Evolutionary conservation across 2,329 filamentous ascomycete species (phyloP), one percentile per base, ranked within the genome.

Genomic region (Penicillium sp.): DNA sequence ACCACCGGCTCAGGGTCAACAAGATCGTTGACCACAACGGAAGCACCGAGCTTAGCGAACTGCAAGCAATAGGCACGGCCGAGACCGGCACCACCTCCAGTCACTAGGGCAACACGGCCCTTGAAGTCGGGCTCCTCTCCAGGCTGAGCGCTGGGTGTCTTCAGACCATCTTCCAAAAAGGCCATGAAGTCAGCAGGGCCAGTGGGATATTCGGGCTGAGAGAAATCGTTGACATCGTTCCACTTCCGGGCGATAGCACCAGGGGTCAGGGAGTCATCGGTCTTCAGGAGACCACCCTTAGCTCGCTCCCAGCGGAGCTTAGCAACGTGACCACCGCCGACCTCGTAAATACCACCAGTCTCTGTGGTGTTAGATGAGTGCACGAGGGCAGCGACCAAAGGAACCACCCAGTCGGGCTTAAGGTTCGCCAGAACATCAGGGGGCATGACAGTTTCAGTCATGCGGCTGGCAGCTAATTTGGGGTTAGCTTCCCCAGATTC

Each of bases 231-330:
- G 65, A 97, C 86, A 73, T 92, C 84, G 71, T 89, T 83, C 94
- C 94, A 99, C 78, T 93, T 92, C 79, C 89, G 88, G 63, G 96
- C 82, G 65, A 99, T 82, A 59, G 93, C 92, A 65, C 89, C 89
- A 12, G 94, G 90, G 6, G 93, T 97, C 76, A 96, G 89, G 63
- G 85, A 88, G 69, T 89, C 86, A 77, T 97, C 94, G 56, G 91
- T 87, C 82, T 93, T 95, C 72, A 97, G 85, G 40, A 97, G 84
- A 61, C 91, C 89, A 77, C 94, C 94, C 75, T 86, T 88, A 55
- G 94, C 88, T 63, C 94, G 89, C 83, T 99, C 91, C 94, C 94
- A 99, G 71, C 94, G 86, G 59, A 96, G 79, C 84, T 97, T 97
- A 67, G 93, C 90, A 58, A 95, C 81, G 78, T 96, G 91, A 56